phyloP scores from a whole-genome alignment of 352 stramenopile species.

The Pythium monospermum region DNA sequence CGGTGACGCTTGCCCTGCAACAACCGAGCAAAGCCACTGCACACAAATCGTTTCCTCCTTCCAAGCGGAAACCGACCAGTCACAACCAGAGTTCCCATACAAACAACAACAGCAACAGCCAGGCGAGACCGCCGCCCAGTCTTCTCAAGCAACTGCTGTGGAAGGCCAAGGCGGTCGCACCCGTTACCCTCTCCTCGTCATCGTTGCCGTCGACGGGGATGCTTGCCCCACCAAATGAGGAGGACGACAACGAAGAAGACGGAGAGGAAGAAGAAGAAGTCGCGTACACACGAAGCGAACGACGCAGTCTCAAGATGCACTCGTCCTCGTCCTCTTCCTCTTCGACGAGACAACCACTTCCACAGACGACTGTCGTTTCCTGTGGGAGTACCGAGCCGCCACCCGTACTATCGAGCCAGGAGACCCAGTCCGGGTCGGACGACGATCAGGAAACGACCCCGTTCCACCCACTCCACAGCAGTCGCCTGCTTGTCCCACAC shows the following conservation, averaged over 20 bases:
- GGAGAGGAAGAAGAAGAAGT: conserved; percentile 35
- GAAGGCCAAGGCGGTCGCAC: conserved; percentile 37
- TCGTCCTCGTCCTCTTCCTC: not conserved
- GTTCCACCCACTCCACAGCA: conserved; percentile 27
- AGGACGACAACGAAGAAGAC: conserved; percentile 9
- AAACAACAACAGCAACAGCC: conserved; percentile 11
- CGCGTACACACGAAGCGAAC: conserved; percentile 34
- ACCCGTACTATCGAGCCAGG: conserved; percentile 66
- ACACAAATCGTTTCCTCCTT: too few relatives aligned
- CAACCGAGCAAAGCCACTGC: too few relatives aligned
- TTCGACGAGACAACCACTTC: conserved; percentile 13
- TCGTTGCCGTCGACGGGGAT: too few relatives aligned
- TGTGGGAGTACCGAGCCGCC: too few relatives aligned
- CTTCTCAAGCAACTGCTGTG: conserved; percentile 59
- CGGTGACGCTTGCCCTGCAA: too few relatives aligned
- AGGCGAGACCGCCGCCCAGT: conserved; percentile 12
- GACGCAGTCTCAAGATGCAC: conserved; percentile 35
- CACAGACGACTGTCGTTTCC: too few relatives aligned
- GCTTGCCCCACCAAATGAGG: too few relatives aligned
- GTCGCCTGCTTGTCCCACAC: conserved; percentile 11
- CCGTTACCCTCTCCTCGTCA: too few relatives aligned
- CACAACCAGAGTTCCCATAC: conserved; percentile 5
- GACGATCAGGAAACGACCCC: conserved; percentile 34
- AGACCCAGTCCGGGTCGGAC: conserved; percentile 59
- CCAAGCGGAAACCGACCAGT: conserved; percentile 6